Base-by-base conservation (phyloP, 805 yeast species). In the Ogataea minuta region DNA sequence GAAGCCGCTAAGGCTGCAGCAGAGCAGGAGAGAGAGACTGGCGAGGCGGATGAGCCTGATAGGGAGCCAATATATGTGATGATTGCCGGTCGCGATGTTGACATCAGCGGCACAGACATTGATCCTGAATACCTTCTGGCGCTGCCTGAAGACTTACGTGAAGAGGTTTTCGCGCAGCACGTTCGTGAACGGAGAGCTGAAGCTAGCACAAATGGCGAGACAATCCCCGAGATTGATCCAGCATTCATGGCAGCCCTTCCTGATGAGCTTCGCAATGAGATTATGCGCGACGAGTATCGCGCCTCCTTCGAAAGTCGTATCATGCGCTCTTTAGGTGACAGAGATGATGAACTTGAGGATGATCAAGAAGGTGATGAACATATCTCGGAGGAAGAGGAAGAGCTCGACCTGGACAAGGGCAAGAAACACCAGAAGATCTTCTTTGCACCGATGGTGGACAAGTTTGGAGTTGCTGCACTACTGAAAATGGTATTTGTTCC, bases 71-170 rank as follows among this genome's bases (percentile, higher is more conserved):
- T 84, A 0, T 74, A 72, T 66, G 88, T 90, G 3, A 68, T 68
- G 9, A 82, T 90, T 48, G 89, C 88, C 25, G 95, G 84, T 16
- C 63, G 81, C 19, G 79, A 80, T 35, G 89, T 90, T 24, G 95
- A 90, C 56, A 84, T 90, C 25, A 76, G 90, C 28, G 95, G 93
- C 0, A 81, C 95, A 3, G 96, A 86, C 39, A 87, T 90, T 43
- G 97, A 90, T 62, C 95, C 95, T 0, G 91, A 85, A 49, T 90
- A 88, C 57, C 68, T 90, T 44, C 84, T 82, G 52, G 96, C 96
- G 0, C 70, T 90, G 25, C 97, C 97, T 0, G 95, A 87, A 30
- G 93, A 86, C 37, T 84, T 90, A 85, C 70, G 96, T 34, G 95
- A 88, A 46, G 96, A 90, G 54, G 97, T 89, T 0, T 80, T 86